These are phyloP conservation scores for Backusella sp. DNA, from an alignment of 192 early-diverging fungal species.

Conservation along the genomic window DNA sequence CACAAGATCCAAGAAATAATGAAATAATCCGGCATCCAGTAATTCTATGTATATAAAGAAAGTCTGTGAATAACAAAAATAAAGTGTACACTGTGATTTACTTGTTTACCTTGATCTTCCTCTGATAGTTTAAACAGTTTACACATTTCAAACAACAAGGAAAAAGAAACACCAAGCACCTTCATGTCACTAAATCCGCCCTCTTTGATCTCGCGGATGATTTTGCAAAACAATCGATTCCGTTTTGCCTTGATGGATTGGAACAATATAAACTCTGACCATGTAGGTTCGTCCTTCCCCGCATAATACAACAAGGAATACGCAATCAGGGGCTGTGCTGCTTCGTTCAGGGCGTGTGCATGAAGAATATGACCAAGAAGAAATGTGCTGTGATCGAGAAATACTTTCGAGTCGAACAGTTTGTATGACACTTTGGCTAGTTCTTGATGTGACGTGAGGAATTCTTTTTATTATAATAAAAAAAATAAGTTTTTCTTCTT, in stretches of 20 bases:
- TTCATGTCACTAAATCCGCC: conserved; percentile 18
- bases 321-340: conserved; percentile 39
- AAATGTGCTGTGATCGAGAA: conserved; percentile 32
- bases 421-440: conserved; percentile 46
- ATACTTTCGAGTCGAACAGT: conserved; percentile 50
- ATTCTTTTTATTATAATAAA: conserved; percentile 40
- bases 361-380: conserved; percentile 34
- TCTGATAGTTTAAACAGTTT: conserved; percentile 49
- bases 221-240: conserved; percentile 44
- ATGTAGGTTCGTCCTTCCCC: conserved; percentile 42
- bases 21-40: conserved; percentile 44
- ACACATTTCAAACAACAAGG: conserved; percentile 63
- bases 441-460: conserved; percentile 38
- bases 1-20: conserved; percentile 56
- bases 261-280: conserved; percentile 41
- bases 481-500: background rate
- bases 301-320: conserved; percentile 48
- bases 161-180: conserved; percentile 44
- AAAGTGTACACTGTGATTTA: background rate
- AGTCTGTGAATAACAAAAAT: background rate
- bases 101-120: conserved; percentile 47
- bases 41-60: conserved; percentile 37
- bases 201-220: conserved; percentile 43
- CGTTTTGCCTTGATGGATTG: background rate
- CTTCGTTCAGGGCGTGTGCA: conserved; percentile 22